Evolutionary conservation across 2,329 filamentous ascomycete genomes (phyloP).

Genomic region (Penicillium expansum): DNA sequence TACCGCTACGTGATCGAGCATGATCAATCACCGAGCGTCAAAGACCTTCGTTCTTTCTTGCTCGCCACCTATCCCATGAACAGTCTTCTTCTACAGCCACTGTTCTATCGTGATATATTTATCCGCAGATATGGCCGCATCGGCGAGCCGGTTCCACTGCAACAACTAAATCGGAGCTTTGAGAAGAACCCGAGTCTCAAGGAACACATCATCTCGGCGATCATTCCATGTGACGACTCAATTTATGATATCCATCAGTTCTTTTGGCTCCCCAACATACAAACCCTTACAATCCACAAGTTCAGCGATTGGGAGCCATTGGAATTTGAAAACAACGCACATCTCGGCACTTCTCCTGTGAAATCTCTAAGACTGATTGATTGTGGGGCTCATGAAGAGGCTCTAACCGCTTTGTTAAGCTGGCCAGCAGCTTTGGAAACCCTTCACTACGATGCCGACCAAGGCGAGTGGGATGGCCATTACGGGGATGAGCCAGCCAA

Average conservation of each 20-base stretch:
- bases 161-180: conserved; percentile 4
- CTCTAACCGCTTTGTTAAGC: conserved; percentile 14
- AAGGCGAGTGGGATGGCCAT: conserved; percentile 11
- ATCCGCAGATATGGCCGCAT: neutral
- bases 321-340: conserved; percentile 2
- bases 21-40: neutral
- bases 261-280: conserved; percentile 6
- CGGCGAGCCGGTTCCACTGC: neutral
- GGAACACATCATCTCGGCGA: conserved; percentile 7
- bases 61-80: neutral
- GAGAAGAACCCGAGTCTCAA: neutral
- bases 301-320: conserved; percentile 6
- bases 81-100: neutral
- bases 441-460: conserved; percentile 15
- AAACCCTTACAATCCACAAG: neutral
- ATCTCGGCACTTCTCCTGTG: conserved; percentile 11
- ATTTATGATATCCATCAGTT: neutral
- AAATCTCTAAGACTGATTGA: conserved; percentile 7
- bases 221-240: neutral
- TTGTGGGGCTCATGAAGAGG: conserved; percentile 16
- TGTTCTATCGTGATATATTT: conserved; percentile 10
- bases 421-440: conserved; percentile 15
- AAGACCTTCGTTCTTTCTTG: conserved; percentile 6
- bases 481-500: neutral
- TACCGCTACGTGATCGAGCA: neutral